Evolutionary conservation across 1,284 basidiomycete genomes (phyloP), one percentile per base, ranked within the genome.

Genomic region (Neotropicomus parvogracilis): DNA sequence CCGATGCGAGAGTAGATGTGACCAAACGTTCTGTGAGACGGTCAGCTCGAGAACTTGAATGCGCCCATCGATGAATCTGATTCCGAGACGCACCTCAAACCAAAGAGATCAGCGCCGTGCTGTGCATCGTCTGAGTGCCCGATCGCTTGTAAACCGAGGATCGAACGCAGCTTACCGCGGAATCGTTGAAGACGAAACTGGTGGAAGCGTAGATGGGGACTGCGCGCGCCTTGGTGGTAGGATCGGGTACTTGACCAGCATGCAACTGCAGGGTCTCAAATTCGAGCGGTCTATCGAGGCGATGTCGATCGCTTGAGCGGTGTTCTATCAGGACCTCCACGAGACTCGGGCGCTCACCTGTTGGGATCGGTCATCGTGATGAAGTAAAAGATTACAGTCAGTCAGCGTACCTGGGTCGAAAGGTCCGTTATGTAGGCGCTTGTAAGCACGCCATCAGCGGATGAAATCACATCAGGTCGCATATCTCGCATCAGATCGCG

Each of bases 61-160:
- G 16, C 12, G n/a, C 13, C 28, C n/a, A n/a, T n/a, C n/a, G n/a
- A n/a, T n/a, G n/a, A n/a, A n/a, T n/a, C n/a, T n/a, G n/a, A n/a
- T n/a, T n/a, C n/a, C n/a, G n/a, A n/a, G 13, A 54, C 70, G 38
- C 44, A 80, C 80, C 69, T 81, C 53, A 93, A 68, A 16, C 80
- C 86, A 65, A 92, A 94, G 39, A 95, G 76, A 63, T 91, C 85
- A 19, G 90, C 89, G 7, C 76, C 91, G 58, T 95, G 91, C 81
- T 88, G 56, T 7, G 34, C 16, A 41, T 31, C 39, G 36, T 29
- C 40, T 43, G 13, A 47, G 47, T 37, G 21, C 13, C 14, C n/a
- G 31, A 17, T 17, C 13, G 3, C 19, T 27, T 20, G 2, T 2
- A 20, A 26, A 32, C 12, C 13, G n/a, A 26, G 29, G 26, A 31